phyloP scores from a whole-genome alignment of 1,284 basidiomycete species.

The Moesziomyces antarcticus region DNA sequence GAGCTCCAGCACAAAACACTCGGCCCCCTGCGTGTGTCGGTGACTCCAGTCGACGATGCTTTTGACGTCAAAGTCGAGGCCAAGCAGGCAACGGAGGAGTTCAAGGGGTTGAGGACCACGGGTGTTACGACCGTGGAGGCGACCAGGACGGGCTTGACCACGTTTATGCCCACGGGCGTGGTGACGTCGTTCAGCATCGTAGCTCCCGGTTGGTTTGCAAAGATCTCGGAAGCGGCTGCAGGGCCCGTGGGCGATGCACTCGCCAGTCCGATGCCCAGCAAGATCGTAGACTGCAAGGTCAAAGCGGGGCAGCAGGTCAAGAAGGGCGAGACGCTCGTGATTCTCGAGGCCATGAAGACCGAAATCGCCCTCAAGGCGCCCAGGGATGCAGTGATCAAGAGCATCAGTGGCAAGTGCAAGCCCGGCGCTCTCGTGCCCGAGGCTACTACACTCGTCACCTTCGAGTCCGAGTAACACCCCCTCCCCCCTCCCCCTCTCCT shows the following conservation, averaged over 20 bases:
- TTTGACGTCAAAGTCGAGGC: constrained; percentile 8
- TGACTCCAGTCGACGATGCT: not conserved
- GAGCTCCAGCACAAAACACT: constrained; percentile 19
- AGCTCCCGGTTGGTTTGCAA: constrained; percentile 20
- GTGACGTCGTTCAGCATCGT: constrained; percentile 10
- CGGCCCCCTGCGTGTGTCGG: constrained; percentile 11
- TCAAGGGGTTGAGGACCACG: constrained; percentile 73
- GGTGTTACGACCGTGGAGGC: constrained; percentile 7
- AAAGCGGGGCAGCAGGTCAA: constrained; percentile 80
- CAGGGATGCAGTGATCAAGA: constrained; percentile 76
- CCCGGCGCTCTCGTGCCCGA: constrained; percentile 90
- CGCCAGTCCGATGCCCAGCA: constrained; percentile 42
- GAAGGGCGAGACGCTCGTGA: constrained; percentile 81
- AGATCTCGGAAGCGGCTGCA: constrained; percentile 5
- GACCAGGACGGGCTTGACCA: constrained; percentile 9
- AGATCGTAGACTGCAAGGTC: constrained; percentile 80
- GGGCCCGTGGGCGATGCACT: constrained; percentile 3
- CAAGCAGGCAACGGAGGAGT: not conserved
- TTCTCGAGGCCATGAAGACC: constrained; percentile 95
- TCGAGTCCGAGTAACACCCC: constrained; percentile 40
- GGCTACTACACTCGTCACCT: constrained; percentile 79
- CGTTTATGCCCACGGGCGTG: constrained; percentile 31
- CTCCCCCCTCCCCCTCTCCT: too few relatives aligned
- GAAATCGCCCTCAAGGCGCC: constrained; percentile 76
- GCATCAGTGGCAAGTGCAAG: constrained; percentile 71